Conservation (phyloP, 176 grass and related monocot genomes). For the Alloteropsis semialata region DNA sequence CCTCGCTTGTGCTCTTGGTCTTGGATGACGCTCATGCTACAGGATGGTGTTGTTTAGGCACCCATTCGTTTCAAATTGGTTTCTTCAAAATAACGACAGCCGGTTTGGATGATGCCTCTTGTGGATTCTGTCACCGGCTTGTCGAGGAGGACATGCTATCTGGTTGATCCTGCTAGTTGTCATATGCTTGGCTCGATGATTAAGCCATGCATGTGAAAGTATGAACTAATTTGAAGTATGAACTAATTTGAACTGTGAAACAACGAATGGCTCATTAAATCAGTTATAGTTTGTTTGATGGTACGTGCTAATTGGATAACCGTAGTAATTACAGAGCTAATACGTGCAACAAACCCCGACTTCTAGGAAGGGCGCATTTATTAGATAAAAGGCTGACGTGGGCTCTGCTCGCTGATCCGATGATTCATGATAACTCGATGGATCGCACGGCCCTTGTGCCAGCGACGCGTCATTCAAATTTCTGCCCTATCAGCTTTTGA, state of each 20-base stretch:
- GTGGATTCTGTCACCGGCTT: too few relatives aligned
- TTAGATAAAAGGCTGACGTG: slow-evolving; percentile 22
- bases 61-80: too few relatives aligned
- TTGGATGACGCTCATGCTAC: too few relatives aligned
- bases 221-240: slow-evolving; percentile 11
- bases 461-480: slow-evolving; percentile 27
- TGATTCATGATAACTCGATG: slow-evolving; percentile 39
- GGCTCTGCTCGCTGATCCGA: slow-evolving; percentile 1
- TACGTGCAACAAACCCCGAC: slow-evolving; percentile 15
- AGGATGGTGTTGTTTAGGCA: too few relatives aligned
- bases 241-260: slow-evolving; percentile 17
- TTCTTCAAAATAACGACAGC: too few relatives aligned
- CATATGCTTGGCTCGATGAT: slow-evolving; percentile 17
- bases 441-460: neutral
- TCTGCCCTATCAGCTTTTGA: slow-evolving; percentile 7
- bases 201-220: slow-evolving; percentile 25
- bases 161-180: slow-evolving; percentile 13
- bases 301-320: slow-evolving; percentile 10
- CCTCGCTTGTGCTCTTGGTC: too few relatives aligned
- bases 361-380: neutral
- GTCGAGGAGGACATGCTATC: neutral
- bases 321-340: slow-evolving; percentile 30
- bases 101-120: too few relatives aligned
- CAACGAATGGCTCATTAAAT: slow-evolving; percentile 37
- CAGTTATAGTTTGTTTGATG: slow-evolving; percentile 27